Percentiles rank a stretch among this genome's conserved stretches.
Conservation (phyloP, 2,329 filamentous ascomycete species). For the Diaporthe aspalathi region DNA sequence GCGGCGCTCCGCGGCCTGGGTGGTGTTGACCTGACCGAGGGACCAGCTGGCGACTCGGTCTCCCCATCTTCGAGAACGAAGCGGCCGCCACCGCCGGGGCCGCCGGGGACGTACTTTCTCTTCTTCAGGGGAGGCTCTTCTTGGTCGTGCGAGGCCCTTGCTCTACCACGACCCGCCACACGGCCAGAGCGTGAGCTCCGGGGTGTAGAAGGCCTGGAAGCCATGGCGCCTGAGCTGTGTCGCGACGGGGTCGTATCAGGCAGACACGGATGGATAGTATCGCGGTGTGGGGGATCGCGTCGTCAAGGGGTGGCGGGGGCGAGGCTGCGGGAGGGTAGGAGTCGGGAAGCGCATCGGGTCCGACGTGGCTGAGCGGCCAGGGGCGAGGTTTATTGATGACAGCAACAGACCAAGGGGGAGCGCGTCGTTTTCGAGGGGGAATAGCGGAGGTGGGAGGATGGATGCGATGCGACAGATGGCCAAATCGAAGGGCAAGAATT, state of each 20-base stretch:
- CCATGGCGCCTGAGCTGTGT: conserved; percentile 25
- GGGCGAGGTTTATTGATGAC: background rate
- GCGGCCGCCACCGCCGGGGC: conserved; percentile 85
- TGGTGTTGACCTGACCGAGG: conserved; percentile 61
- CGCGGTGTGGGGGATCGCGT: conserved; percentile 34
- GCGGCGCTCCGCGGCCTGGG: conserved; percentile 63
- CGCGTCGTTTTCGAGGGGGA: conserved; percentile 22
- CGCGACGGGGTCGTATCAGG: conserved; percentile 15
- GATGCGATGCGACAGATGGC: conserved; percentile 37
- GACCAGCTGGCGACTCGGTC: conserved; percentile 66
- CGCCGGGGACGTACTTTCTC: conserved; percentile 85
- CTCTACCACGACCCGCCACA: conserved; percentile 56
- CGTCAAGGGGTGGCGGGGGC: conserved; percentile 39
- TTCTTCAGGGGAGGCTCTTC: conserved; percentile 75
- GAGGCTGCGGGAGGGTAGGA: conserved; percentile 27
- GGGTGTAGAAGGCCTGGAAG: conserved; percentile 36
- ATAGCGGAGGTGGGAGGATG: conserved; percentile 22
- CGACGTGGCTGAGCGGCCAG: conserved; percentile 26
- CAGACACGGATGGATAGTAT: conserved; percentile 1
- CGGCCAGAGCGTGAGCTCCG: conserved; percentile 39
- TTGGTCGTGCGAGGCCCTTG: conserved; percentile 48
- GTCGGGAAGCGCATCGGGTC: conserved; percentile 37
- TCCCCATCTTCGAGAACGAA: conserved; percentile 79
- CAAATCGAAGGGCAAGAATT: conserved; percentile 35
- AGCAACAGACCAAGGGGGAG: background rate